phyloP scores from a whole-genome alignment of 768 basidiomycete genomes.

The Coprinopsis sp. region DNA sequence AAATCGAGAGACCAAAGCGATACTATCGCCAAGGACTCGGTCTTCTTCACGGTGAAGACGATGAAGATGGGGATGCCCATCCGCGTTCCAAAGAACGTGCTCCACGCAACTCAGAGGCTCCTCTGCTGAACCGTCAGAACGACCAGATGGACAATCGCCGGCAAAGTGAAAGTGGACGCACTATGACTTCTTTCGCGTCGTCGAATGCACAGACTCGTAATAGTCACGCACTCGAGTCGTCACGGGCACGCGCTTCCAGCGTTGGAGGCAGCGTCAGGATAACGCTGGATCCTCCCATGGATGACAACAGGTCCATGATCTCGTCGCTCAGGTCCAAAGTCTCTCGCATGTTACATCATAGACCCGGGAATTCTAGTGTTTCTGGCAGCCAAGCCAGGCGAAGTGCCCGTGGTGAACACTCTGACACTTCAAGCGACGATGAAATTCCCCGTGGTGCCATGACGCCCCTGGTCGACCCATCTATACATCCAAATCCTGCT shows the following conservation, averaged over 20 bases:
- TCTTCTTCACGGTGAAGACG: conserved; percentile 43
- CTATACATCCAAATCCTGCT: conserved; percentile 61
- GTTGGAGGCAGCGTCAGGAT: neutral
- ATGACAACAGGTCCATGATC: conserved; percentile 36
- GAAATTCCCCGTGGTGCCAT: conserved; percentile 31
- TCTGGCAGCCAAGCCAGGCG: conserved; percentile 12
- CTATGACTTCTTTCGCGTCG: neutral
- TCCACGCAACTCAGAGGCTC: too few relatives aligned
- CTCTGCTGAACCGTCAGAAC: too few relatives aligned
- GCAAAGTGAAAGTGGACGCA: neutral
- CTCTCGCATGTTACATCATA: conserved; percentile 39
- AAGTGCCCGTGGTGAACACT: conserved; percentile 14
- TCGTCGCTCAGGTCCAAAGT: conserved; percentile 46
- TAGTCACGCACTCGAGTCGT: neutral
- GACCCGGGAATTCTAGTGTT: conserved; percentile 11
- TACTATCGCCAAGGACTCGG: conserved; percentile 82
- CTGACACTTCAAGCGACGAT: conserved; percentile 4
- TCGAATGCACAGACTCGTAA: neutral
- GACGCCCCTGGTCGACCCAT: conserved; percentile 73
- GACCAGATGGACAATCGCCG: too few relatives aligned
- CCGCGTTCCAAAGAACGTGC: neutral
- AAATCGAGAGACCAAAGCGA: conserved; percentile 84
- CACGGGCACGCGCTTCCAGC: conserved; percentile 4
- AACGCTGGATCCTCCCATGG: conserved; percentile 10
- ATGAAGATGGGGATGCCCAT: conserved; percentile 15